These are phyloP conservation scores for Funneliformis mosseae DNA, from an alignment of 192 early-diverging fungal genomes.

Conservation along the genomic window DNA sequence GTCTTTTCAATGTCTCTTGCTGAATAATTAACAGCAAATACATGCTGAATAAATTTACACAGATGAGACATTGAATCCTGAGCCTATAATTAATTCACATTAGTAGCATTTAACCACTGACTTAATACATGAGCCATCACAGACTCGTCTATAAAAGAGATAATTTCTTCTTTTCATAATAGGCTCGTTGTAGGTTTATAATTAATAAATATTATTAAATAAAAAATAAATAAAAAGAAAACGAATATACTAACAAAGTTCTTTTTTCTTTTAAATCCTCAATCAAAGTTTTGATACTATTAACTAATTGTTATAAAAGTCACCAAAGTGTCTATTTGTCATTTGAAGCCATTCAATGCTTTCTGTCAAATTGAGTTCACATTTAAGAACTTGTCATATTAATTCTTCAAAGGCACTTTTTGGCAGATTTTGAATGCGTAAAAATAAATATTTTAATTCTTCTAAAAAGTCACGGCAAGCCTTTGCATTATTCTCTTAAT, in stretches of 20 bases:
- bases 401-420: not conserved
- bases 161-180: too few species aligned
- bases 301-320: not conserved
- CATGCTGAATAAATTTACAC: too few species aligned
- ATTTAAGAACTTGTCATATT: not conserved
- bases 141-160: too few species aligned
- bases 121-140: too few species aligned
- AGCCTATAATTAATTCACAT: too few species aligned
- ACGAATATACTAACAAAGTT: too few species aligned
- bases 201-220: not conserved
- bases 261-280: not conserved
- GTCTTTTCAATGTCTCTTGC: too few species aligned
- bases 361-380: not conserved
- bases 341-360: not conserved
- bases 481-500: not conserved
- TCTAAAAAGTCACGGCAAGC: not conserved
- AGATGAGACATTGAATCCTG: too few species aligned
- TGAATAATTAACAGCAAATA: too few species aligned
- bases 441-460: not conserved
- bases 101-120: too few species aligned
- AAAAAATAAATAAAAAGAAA: not conserved
- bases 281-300: not conserved
- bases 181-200: not conserved
- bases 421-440: not conserved
- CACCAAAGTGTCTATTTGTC: not conserved